Evolutionary conservation across 108 stramenopile genomes (phyloP).

Genomic region (Discostella pseudostelligera): DNA sequence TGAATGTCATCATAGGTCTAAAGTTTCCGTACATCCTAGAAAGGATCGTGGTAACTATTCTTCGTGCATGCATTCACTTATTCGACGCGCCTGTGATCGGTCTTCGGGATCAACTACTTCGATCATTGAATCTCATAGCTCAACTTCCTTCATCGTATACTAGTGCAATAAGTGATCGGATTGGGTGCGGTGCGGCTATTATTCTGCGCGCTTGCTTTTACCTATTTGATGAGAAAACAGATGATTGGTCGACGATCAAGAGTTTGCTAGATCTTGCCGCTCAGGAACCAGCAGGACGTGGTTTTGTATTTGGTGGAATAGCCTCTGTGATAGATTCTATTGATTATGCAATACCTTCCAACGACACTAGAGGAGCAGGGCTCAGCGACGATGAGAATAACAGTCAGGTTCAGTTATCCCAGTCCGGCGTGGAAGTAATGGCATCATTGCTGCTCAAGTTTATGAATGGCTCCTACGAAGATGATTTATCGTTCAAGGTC

Average conservation of each 20-base stretch:
- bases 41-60: slow-evolving; percentile 68
- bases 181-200: slow-evolving; percentile 81
- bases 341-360: slow-evolving; percentile 44
- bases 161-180: slow-evolving; percentile 58
- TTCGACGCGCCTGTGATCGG: slow-evolving; percentile 58
- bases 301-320: slow-evolving; percentile 81
- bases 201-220: slow-evolving; percentile 62
- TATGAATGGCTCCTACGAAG: slow-evolving; percentile 61
- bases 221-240: slow-evolving; percentile 55
- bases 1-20: slow-evolving; percentile 14
- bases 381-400: slow-evolving; percentile 34
- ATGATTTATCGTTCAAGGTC: slow-evolving; percentile 54
- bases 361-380: slow-evolving; percentile 21
- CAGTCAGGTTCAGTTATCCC: slow-evolving; percentile 41
- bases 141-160: slow-evolving; percentile 53
- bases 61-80: slow-evolving; percentile 73
- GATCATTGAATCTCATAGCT: slow-evolving; percentile 54
- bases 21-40: slow-evolving; percentile 73
- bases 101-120: slow-evolving; percentile 52
- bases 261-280: slow-evolving; percentile 65
- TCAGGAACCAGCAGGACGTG: slow-evolving; percentile 51
- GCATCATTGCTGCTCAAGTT: slow-evolving; percentile 61
- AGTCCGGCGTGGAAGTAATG: slow-evolving; percentile 50
- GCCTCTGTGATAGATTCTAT: slow-evolving; percentile 70
- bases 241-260: slow-evolving; percentile 73